phyloP scores from a whole-genome alignment of 805 yeast genomes.

The Yarrowia keelungensis region DNA sequence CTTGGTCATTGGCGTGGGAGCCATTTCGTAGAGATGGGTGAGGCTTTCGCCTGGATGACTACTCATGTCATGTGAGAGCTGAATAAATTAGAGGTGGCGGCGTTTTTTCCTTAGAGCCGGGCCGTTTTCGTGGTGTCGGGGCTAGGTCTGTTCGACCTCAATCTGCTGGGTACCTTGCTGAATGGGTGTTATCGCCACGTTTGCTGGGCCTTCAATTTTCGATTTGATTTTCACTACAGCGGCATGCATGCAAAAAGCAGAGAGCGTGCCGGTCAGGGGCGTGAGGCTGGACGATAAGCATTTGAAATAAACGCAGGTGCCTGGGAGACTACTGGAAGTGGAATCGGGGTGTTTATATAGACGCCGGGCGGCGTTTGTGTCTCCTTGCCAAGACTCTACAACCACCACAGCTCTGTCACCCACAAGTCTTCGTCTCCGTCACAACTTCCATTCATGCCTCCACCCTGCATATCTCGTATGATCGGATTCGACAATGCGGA shows the following conservation, averaged over 20 bases:
- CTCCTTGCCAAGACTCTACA: background rate
- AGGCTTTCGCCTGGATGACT: slow-evolving; percentile 18
- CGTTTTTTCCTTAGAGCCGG: background rate
- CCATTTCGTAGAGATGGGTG: slow-evolving; percentile 16
- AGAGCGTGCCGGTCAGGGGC: slow-evolving; percentile 13
- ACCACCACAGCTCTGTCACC: background rate
- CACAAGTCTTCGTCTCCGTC: background rate
- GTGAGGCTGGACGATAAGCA: slow-evolving; percentile 21
- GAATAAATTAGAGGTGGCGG: background rate
- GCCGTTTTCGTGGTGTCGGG: too few species aligned
- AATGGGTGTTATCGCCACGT: background rate
- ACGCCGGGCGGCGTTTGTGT: background rate
- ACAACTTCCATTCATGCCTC: background rate
- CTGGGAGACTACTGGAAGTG: background rate
- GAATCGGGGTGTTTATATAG: background rate
- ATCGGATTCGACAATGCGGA: too few species aligned
- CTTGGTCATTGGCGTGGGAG: slow-evolving; percentile 30
- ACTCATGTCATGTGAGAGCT: slow-evolving; percentile 12
- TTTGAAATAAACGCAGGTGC: slow-evolving; percentile 7
- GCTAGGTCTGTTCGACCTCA: background rate
- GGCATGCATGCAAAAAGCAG: slow-evolving; percentile 14
- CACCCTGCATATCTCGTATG: background rate
- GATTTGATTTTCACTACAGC: background rate
- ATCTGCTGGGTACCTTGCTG: background rate
- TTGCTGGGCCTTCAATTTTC: background rate